Evolutionary conservation across 2,329 filamentous ascomycete genomes (phyloP), one percentile per base, ranked within the genome.

Genomic region (Colletotrichum navitas): DNA sequence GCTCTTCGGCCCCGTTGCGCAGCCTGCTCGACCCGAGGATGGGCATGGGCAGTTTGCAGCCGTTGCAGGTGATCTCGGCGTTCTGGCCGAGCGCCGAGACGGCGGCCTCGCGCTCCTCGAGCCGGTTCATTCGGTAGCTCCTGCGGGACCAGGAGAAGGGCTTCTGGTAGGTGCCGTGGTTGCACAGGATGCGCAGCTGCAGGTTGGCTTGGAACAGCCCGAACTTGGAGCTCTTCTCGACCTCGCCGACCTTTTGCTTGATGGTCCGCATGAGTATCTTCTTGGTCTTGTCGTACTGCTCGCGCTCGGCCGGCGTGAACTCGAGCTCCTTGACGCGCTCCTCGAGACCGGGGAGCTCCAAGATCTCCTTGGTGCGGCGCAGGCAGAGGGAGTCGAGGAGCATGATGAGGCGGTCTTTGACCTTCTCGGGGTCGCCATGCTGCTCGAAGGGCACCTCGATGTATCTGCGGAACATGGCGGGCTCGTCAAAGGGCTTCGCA

Each of bases 81-180:
- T 74, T 74, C 12, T 60, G 67, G 5, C 76, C 79, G 12, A 76
- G 29, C 14, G 74, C 76, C 11, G 54, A 52, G 12, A 76, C 61
- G 14, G 75, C 45, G 7, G 76, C 78, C 55, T 81, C 78, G 64
- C 76, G 74, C 49, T 81, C 81, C n/a, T 85, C 79, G 4, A 68
- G 68, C 0, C 63, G 65, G 41, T 60, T 78, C 1, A 63, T 59
- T 1, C 52, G 47, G 29, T 71, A 71, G 54, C 54, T 63, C 4
- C 78, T 77, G 34, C 77, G 79, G 52, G 76, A 76, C 84, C 84
- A 86, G 1, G 82, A 83, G 55, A 85, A 83, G 0, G 75, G 77
- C 45, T 83, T 80, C 71, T 86, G 85, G 73, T 79, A 84, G 0
- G 85, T 87, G 0, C 85, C 85, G 71, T 86, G 85, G 66, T 87